Conservation (phyloP, 192 early-diverging fungal genomes). For the Thamnidium elegans region DNA sequence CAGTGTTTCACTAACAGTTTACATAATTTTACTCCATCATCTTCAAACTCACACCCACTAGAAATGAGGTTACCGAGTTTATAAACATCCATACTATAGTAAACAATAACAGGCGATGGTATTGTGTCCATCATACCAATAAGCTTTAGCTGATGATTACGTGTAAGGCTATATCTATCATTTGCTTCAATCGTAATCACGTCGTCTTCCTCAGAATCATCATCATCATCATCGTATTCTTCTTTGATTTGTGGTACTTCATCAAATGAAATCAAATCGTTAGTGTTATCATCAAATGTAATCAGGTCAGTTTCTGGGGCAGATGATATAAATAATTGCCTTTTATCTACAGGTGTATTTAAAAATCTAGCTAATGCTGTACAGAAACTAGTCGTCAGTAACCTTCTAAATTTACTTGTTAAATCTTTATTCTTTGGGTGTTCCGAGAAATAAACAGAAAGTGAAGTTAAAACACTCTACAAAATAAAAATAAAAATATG, state of each 20-base stretch:
- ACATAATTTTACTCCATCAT: constrained; percentile 11
- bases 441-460: constrained; percentile 12
- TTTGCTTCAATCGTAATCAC: constrained; percentile 12
- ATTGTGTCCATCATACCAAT: constrained; percentile 11
- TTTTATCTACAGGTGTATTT: constrained; percentile 2
- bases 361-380: constrained; percentile 18
- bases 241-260: neutral
- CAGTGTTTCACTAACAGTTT: constrained; percentile 13
- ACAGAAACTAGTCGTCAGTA: constrained; percentile 4
- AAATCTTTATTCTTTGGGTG: constrained; percentile 19
- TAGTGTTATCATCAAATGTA: constrained; percentile 1
- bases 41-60: constrained; percentile 15
- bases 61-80: constrained; percentile 1
- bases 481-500: neutral
- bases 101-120: constrained; percentile 12
- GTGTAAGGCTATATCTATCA: constrained; percentile 6
- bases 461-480: neutral
- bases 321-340: neutral
- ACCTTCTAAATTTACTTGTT: constrained; percentile 21
- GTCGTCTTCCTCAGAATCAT: constrained; percentile 12
- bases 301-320: constrained; percentile 18
- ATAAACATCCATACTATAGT: constrained; percentile 25
- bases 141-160: constrained; percentile 12
- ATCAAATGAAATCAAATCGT: constrained; percentile 20
- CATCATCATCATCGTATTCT: neutral